phyloP scores from a whole-genome alignment of 1,284 basidiomycete genomes.

The Ganoderma leucocontextum region DNA sequence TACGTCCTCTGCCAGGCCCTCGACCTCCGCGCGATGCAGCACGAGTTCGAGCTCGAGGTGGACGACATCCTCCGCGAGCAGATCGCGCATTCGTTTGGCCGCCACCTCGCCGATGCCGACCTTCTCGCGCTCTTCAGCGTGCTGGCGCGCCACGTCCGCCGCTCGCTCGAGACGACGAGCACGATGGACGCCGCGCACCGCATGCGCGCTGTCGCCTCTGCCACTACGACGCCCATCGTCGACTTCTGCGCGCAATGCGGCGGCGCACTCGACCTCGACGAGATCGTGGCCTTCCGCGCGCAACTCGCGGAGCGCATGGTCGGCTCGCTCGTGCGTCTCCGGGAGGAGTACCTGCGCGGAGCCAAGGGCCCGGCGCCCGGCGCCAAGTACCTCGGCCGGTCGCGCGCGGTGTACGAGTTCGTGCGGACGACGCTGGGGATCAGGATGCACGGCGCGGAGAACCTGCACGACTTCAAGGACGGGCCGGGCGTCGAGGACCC shows the following conservation, averaged over 20 bases:
- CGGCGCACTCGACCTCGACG: slow-evolving; percentile 38
- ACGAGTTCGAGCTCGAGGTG: slow-evolving; percentile 65
- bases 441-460: slow-evolving; percentile 79
- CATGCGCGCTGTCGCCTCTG: slow-evolving; percentile 72
- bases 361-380: slow-evolving; percentile 66
- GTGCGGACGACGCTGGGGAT: slow-evolving; percentile 72
- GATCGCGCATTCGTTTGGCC: slow-evolving; percentile 55
- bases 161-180: slow-evolving; percentile 69
- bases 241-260: slow-evolving; percentile 59
- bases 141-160: slow-evolving; percentile 52
- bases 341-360: slow-evolving; percentile 62
- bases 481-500: slow-evolving; percentile 66
- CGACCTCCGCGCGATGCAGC: slow-evolving; percentile 78
- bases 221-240: slow-evolving; percentile 65
- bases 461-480: slow-evolving; percentile 60
- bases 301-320: slow-evolving; percentile 55
- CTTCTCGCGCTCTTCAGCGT: slow-evolving; percentile 45
- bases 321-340: slow-evolving; percentile 56
- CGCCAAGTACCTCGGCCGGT: slow-evolving; percentile 66
- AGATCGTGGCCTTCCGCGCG: slow-evolving; percentile 61
- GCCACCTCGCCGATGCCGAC: slow-evolving; percentile 47
- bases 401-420: slow-evolving; percentile 74
- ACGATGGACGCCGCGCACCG: slow-evolving; percentile 74
- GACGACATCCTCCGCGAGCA: slow-evolving; percentile 59
- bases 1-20: slow-evolving; percentile 84